Evolutionary conservation across 192 early-diverging fungal species (phyloP).

Genomic region (Jimgerdemannia flammicorona): DNA sequence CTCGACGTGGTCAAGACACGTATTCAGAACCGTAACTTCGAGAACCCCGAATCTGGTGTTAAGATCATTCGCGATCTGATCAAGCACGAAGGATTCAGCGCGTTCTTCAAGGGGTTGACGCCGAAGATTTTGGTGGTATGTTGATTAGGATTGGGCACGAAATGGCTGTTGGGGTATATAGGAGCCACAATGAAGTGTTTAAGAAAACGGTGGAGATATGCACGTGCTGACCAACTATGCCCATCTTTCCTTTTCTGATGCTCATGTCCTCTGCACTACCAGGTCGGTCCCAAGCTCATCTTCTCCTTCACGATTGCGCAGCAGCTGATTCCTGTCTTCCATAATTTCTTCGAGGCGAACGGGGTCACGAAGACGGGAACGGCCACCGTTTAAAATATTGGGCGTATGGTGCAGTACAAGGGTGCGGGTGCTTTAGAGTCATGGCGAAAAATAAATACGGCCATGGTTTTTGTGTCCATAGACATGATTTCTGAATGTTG

Average conservation of each 20-base stretch:
- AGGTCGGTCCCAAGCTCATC: slow-evolving; percentile 90
- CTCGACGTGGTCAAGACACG: slow-evolving; percentile 99
- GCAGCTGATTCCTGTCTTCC: slow-evolving; percentile 83
- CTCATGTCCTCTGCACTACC: slow-evolving; percentile 2
- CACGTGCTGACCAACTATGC: slow-evolving; percentile 6
- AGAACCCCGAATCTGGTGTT: slow-evolving; percentile 82
- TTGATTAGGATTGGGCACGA: slow-evolving; percentile 24
- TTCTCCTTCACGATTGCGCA: slow-evolving; percentile 98
- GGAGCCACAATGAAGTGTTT: no score
- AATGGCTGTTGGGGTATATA: not conserved
- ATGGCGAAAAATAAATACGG: no score
- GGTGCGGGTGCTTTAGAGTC: no score
- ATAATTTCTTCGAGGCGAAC: slow-evolving; percentile 41
- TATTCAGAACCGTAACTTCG: slow-evolving; percentile 91
- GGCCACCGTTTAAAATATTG: not conserved
- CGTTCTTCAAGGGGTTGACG: slow-evolving; percentile 96
- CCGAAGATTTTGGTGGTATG: slow-evolving; percentile 71
- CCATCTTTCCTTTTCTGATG: slow-evolving; percentile 43
- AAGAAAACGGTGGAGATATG: not conserved
- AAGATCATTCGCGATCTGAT: slow-evolving; percentile 87
- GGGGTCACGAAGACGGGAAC: slow-evolving; percentile 36
- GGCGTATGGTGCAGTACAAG: no score
- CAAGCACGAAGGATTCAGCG: slow-evolving; percentile 83
- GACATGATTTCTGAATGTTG: no score
- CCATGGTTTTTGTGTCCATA: no score